Evolutionary conservation across 345 rosid species (phyloP), one percentile per base, ranked within the genome.

Genomic region (Streptanthus diversifolius): DNA sequence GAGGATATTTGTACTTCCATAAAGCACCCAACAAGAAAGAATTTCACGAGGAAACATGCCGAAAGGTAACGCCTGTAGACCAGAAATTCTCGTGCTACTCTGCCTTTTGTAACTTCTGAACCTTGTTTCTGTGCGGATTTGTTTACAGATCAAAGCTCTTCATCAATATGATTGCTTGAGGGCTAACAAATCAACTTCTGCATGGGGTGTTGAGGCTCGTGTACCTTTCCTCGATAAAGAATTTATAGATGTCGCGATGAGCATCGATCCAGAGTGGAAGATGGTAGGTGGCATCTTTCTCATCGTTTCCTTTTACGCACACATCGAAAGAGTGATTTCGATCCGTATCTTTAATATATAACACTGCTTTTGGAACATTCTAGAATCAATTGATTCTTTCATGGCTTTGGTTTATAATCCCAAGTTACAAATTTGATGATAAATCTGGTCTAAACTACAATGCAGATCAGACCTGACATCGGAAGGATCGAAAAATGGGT

Each of bases 191-290:
- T 76, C 96, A 14, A 88, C 96, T 68, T 88, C 93, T 33, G 93
- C 96, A 54, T 90, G 96, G 96, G 96, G 96, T 70, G 80, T 90
- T 76, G 93, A 90, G 83, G 96, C 93, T 78, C 93, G 96, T 76
- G 93, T 90, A 33, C 96, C 96, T 76, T 90, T 90, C 77, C 75
- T 90, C 25, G 93, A 90, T 77, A 88, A 86, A 82, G 93, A 83
- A 48, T 90, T 90, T 65, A 77, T 90, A 64, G 48, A 81, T 48
- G 49, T 79, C 32, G 88, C 96, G 4, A 90, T 90, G 96, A 85
- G 85, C 81, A 83, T 88, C 18, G 88, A 90, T 75, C 96, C 96
- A 12, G 90, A 90, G 54, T 90, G 88, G 93, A 90, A 90, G 74
- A 86, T 90, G 96, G 96, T 90, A 83, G 9, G 66, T 40, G 27